phyloP scores from a whole-genome alignment of 2,329 filamentous ascomycete genomes.

The Grosmannia huntii region DNA sequence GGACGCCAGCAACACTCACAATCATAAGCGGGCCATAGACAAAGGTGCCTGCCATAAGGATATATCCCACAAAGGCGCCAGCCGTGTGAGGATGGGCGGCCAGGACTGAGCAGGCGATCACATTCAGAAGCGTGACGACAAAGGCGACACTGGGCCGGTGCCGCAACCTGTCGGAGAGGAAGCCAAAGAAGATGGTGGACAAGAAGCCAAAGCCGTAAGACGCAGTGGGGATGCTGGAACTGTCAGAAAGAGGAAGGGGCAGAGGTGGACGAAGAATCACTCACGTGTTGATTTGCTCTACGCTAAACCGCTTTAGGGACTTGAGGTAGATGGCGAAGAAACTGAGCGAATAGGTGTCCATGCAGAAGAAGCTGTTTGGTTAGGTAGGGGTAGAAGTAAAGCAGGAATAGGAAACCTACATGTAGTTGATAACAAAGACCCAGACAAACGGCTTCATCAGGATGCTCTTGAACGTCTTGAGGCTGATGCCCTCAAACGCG shows the following conservation, averaged over 20 bases:
- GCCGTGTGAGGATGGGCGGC: neutral
- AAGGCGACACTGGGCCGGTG: neutral
- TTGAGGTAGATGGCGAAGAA: conserved; percentile 3
- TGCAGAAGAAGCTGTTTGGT: neutral
- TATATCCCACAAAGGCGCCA: neutral
- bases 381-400: neutral
- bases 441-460: neutral
- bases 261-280: neutral
- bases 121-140: neutral
- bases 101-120: neutral
- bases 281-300: neutral
- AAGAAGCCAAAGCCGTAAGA: neutral
- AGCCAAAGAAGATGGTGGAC: neutral
- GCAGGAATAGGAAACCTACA: neutral
- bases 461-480: conserved; percentile 10
- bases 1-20: neutral
- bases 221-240: neutral
- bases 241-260: neutral
- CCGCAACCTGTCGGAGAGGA: conserved; percentile 5
- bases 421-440: conserved; percentile 1
- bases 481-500: conserved; percentile 9
- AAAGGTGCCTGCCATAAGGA: neutral
- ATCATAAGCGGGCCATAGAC: neutral
- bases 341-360: neutral
- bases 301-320: neutral